A percentile compares a stretch with the other conserved stretches of the same genome.
Evolutionary conservation across 495 filamentous ascomycete species (phyloP).

Genomic region (Podospora pseudocomata): DNA sequence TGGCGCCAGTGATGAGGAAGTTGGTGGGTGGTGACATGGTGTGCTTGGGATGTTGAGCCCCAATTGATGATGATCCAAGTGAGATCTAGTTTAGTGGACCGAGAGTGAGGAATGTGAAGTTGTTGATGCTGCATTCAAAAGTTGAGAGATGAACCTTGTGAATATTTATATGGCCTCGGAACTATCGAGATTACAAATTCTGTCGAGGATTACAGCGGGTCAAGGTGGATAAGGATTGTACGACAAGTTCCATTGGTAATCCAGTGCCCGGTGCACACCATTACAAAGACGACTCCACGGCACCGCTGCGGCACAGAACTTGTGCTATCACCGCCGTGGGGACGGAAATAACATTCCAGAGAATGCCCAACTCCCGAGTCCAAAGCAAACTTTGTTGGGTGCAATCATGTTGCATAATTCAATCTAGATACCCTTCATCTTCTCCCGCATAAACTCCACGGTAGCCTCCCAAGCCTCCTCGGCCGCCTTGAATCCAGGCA

Average conservation of each 20-base stretch:
- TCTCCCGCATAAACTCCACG: slow-evolving; percentile 14
- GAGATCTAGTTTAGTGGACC: too few relatives aligned
- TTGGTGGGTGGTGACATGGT: slow-evolving; percentile 3
- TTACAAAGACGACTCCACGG: neutral
- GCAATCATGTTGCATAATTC: neutral
- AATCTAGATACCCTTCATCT: slow-evolving; percentile 2
- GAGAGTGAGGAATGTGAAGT: too few relatives aligned
- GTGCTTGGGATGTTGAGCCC: too few relatives aligned
- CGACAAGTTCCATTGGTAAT: neutral
- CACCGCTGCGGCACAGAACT: neutral
- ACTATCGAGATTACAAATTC: neutral
- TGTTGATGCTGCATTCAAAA: too few relatives aligned
- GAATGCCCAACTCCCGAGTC: neutral
- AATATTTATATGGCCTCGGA: neutral
- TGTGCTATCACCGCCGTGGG: neutral
- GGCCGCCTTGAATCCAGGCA: slow-evolving; percentile 9
- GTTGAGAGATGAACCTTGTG: too few relatives aligned
- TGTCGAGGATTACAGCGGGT: neutral
- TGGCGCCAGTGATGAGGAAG: slow-evolving; percentile 5
- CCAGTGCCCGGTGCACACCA: neutral
- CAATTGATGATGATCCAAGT: too few relatives aligned
- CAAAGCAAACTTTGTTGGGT: neutral
- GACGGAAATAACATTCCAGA: neutral
- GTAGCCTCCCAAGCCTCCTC: slow-evolving; percentile 6
- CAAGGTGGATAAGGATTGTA: neutral